Conservation (phyloP, 2,329 filamentous ascomycete species). For the Sclerotinia minor region DNA sequence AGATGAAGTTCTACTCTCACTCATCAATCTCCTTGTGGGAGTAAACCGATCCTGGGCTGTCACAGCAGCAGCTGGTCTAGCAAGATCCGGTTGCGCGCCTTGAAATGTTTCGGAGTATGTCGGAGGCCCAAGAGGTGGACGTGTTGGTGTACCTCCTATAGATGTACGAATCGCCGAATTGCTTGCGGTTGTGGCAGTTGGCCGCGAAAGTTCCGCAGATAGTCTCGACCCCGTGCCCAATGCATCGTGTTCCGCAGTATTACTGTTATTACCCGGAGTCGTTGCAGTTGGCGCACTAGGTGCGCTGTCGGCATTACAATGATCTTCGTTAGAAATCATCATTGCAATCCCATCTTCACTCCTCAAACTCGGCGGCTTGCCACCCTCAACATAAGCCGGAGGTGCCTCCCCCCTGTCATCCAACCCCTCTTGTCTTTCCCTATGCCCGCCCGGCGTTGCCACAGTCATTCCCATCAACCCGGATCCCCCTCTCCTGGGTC, state of each 20-base stretch:
- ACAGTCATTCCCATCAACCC: conserved; percentile 22
- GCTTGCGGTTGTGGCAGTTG: neutral
- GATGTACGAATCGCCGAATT: neutral
- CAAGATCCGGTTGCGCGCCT: conserved; percentile 23
- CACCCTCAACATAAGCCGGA: conserved; percentile 54
- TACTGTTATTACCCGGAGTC: neutral
- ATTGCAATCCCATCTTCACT: conserved; percentile 17
- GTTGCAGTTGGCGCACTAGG: neutral
- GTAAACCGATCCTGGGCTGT: conserved; percentile 25
- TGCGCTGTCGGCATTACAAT: neutral
- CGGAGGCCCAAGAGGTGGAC: conserved; percentile 29
- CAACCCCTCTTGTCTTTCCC: conserved; percentile 53
- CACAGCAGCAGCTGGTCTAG: conserved; percentile 30
- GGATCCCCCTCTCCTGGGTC: conserved; percentile 26
- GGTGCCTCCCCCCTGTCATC: conserved; percentile 66
- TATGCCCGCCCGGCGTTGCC: neutral
- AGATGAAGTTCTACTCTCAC: neutral
- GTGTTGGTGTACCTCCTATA: neutral
- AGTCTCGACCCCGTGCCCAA: conserved; percentile 12
- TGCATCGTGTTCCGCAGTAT: neutral
- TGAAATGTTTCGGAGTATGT: conserved; percentile 33
- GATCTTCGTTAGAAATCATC: neutral
- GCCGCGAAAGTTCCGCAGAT: conserved; percentile 13
- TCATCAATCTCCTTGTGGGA: conserved; percentile 28
- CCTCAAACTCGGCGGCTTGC: conserved; percentile 38